Percentiles rank a stretch among this genome's conserved stretches.
phyloP scores from a whole-genome alignment of 2,329 filamentous ascomycete genomes.

The Pyricularia pennisetigena region DNA sequence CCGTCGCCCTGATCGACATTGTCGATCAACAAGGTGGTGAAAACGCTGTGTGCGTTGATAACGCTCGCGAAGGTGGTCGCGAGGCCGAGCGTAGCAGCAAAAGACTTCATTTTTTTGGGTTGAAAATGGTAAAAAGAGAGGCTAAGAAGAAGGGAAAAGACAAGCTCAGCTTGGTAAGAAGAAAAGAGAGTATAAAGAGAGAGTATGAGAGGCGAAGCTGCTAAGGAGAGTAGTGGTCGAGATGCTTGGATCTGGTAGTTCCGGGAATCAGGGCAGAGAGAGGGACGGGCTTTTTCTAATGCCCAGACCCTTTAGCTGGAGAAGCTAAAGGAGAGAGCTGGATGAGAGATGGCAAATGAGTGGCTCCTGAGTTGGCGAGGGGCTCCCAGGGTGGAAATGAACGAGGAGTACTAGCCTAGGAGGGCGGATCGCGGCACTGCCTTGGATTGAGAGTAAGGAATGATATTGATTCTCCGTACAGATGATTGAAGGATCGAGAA shows the following conservation, averaged over 20 bases:
- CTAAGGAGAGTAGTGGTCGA: not conserved
- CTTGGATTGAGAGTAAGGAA: not conserved
- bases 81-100: constrained; percentile 22
- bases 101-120: constrained; percentile 25
- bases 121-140: not conserved
- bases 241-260: not conserved
- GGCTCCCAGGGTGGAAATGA: not conserved
- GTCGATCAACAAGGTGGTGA: constrained; percentile 55
- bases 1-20: constrained; percentile 58
- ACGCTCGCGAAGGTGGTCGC: constrained; percentile 22
- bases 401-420: not conserved
- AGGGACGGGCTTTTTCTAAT: not conserved
- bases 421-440: not conserved
- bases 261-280: not conserved
- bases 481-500: not conserved
- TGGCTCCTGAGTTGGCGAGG: not conserved
- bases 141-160: not conserved
- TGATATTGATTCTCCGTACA: not conserved
- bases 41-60: constrained; percentile 47
- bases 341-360: not conserved
- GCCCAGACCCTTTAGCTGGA: not conserved
- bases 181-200: not conserved
- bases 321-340: not conserved
- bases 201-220: not conserved
- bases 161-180: not conserved